Base-by-base conservation (phyloP, 495 filamentous ascomycete genomes). In the Penicillium dipodomyicola region DNA sequence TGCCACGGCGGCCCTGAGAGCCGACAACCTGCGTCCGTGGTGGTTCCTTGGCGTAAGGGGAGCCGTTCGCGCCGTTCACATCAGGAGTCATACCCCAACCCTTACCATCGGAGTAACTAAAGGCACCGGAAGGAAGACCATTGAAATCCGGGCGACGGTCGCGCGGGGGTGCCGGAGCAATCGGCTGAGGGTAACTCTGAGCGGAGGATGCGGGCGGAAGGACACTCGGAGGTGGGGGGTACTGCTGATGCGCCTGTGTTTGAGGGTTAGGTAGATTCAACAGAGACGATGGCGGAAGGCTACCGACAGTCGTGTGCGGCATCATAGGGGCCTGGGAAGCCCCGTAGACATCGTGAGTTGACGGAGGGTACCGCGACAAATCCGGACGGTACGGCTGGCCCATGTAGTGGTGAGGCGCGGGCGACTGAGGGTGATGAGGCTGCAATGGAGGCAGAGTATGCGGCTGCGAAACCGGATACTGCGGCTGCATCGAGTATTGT, bases 21-120 rank as follows among this genome's bases (percentile, higher is more conserved):
- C 92, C 92, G 35, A 96, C 92, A 30, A 96, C 92, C 72, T 96
- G 92, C 4, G 88, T 91, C 3, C 90, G 90, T 60, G 85, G 83
- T 30, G 76, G 71, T 54, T 86, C 82, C 63, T 76, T 75, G 17
- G 69, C 73, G 52, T 77, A 74, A 1, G 72, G 68, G 19, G 72
- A 68, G 27, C 76, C 76, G 43, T 78, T 78, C 20, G 67, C 68
- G 49, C 66, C 71, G 17, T 73, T 69, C 54, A 75, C 68, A 12
- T 77, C 76, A 9, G 67, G 65, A 29, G 63, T 65, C 67, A 75
- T 73, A 52, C 74, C 76, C 54, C 72, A 71, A 43, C 62, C 61
- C 63, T 77, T 78, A 56, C 70, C 73, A 65, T 78, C 76, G 11
- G 72, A 71, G 52, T 78, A 78, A 59, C 76, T 79, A 49, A 80